Evolutionary conservation across 2,329 filamentous ascomycete genomes (phyloP).

Genomic region (Pezicula radicicola): DNA sequence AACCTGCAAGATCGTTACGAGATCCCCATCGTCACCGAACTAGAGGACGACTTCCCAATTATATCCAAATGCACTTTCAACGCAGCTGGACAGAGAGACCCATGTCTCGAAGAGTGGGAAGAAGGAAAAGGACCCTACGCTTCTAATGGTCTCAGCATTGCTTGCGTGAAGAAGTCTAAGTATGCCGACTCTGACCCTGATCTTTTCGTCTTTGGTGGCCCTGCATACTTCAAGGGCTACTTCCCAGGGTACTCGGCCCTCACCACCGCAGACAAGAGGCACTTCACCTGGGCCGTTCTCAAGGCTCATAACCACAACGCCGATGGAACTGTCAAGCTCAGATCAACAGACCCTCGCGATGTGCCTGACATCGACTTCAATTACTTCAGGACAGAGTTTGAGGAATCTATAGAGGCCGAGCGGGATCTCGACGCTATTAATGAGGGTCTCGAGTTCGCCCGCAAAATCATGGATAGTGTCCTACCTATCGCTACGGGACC

Average conservation of each 20-base stretch:
- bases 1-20: slow-evolving; percentile 57
- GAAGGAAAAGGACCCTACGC: slow-evolving; percentile 19
- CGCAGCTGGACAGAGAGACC: slow-evolving; percentile 27
- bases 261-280: slow-evolving; percentile 37
- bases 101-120: slow-evolving; percentile 31
- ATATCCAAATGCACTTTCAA: slow-evolving; percentile 31
- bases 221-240: slow-evolving; percentile 21
- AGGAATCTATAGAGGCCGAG: slow-evolving; percentile 7
- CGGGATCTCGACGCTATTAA: slow-evolving; percentile 36
- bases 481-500: slow-evolving; percentile 32
- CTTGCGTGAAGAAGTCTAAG: slow-evolving; percentile 24
- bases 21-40: slow-evolving; percentile 40
- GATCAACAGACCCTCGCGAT: slow-evolving; percentile 60
- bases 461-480: slow-evolving; percentile 33
- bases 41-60: slow-evolving; percentile 34
- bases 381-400: slow-evolving; percentile 41
- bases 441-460: slow-evolving; percentile 30
- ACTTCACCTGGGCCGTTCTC: slow-evolving; percentile 29
- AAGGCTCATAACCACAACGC: slow-evolving; percentile 61
- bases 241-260: slow-evolving; percentile 39
- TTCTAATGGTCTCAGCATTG: slow-evolving; percentile 49
- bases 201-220: slow-evolving; percentile 25
- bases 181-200: slow-evolving; percentile 36
- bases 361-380: slow-evolving; percentile 60
- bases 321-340: slow-evolving; percentile 59